These are phyloP conservation scores for Debaryomyces singareniensis DNA, from an alignment of 1,139 yeast genomes.

Conservation along the genomic window DNA sequence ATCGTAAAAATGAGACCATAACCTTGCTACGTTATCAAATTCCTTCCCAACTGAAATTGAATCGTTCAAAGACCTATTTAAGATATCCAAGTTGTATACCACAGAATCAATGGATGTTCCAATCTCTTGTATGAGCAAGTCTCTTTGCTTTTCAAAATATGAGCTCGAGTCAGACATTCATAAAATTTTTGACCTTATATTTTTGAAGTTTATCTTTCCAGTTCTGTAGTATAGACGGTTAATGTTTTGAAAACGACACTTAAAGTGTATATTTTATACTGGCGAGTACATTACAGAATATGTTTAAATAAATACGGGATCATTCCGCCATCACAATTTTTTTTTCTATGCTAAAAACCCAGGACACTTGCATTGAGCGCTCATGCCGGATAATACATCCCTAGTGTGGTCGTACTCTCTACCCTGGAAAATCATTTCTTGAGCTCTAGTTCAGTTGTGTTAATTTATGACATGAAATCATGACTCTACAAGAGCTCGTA, in stretches of 20 bases:
- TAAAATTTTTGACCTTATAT: too few species aligned
- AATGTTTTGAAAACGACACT: neutral
- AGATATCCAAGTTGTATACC: constrained; percentile 33
- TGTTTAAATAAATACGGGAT: neutral
- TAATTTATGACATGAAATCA: constrained; percentile 13
- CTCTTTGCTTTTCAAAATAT: constrained; percentile 38
- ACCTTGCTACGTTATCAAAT: constrained; percentile 38
- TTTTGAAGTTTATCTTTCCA: too few species aligned
- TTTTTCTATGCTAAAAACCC: constrained; percentile 16
- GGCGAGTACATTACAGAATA: constrained; percentile 1
- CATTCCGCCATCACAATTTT: constrained; percentile 3
- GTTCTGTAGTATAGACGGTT: too few species aligned
- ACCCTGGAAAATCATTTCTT: constrained; percentile 23
- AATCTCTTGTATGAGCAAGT: constrained; percentile 38
- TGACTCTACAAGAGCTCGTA: constrained; percentile 26
- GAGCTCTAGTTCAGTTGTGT: constrained; percentile 25
- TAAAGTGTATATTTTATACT: constrained; percentile 1
- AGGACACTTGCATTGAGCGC: constrained; percentile 27
- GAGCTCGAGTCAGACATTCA: constrained; percentile 7
- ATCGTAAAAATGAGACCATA: constrained; percentile 39
- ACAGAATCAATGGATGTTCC: constrained; percentile 34
- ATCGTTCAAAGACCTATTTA: constrained; percentile 36
- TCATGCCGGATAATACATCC: constrained; percentile 20
- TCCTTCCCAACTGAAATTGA: constrained; percentile 41
- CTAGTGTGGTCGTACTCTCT: constrained; percentile 35